Base-by-base conservation (phyloP, 2,329 filamentous ascomycete genomes). In the Corinectria fuckeliana region DNA sequence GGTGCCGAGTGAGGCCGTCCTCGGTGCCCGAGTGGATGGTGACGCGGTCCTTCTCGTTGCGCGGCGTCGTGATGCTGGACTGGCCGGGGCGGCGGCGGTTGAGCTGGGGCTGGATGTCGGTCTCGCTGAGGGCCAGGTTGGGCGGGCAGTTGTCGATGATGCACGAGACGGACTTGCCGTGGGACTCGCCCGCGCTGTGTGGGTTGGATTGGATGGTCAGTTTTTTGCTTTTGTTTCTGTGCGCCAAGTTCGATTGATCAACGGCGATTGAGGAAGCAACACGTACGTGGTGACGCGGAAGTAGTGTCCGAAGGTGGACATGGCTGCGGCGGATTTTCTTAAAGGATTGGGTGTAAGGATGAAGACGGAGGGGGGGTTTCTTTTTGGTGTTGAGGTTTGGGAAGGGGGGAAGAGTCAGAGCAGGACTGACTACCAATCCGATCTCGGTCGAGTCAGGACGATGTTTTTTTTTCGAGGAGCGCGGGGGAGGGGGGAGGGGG, bases 91-190 rank as follows among this genome's bases (percentile, higher is more conserved):
- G 86, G 61, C 94, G 87, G 65, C 94, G 89, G 64, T 90, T 96
- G 86, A 98, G 91, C 80, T 97, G 93, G 48, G 93, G 93, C 79
- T 99, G 94, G 74, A 98, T 96, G 73, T 96, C 92, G 54, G 81
- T 83, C 78, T 97, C 93, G 63, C 87, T 90, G 76, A 98, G 87
- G 71, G 88, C 81, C 83, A 98, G 89, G 71, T 92, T 91, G 13
- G 95, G 93, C 32, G 94, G 95, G 73, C 88, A 91, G 70, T 93
- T 93, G 75, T 98, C 94, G 78, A 98, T 89, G 72, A 98, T 97
- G 81, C 92, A 96, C 73, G 93, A 93, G 71, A 98, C 93, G 28
- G 91, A 94, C 72, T 89, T 90, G 81, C 94, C 96, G 80, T 97
- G 94, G 57, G 91, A 96, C 73, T 83, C 81, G 73, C 81, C 81